These are phyloP conservation scores for Suillus subluteus DNA, from an alignment of 768 basidiomycete species.

Conservation along the genomic window DNA sequence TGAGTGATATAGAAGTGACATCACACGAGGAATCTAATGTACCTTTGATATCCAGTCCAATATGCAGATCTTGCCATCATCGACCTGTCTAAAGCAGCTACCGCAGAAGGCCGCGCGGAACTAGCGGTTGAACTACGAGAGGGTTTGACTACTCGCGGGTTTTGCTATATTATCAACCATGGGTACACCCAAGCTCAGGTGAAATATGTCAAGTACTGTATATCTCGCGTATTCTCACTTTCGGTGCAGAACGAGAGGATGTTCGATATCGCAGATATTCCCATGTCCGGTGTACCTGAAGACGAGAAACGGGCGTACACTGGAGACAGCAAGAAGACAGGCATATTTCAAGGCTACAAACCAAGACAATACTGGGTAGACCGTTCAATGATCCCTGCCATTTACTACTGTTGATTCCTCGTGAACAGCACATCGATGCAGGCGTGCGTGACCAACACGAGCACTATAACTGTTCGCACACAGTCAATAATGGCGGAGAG, in stretches of 20 bases:
- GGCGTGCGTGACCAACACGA: constrained; percentile 69
- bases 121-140: constrained; percentile 43
- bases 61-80: constrained; percentile 52
- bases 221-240: neutral
- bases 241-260: constrained; percentile 44
- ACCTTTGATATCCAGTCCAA: constrained; percentile 34
- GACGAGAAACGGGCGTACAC: constrained; percentile 48
- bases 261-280: constrained; percentile 52
- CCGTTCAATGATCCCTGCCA: neutral
- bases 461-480: constrained; percentile 55
- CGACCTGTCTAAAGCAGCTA: constrained; percentile 46
- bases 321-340: constrained; percentile 45
- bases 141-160: constrained; percentile 44
- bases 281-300: constrained; percentile 43
- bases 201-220: neutral
- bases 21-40: constrained; percentile 18
- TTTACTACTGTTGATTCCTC: neutral
- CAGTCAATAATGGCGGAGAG: neutral
- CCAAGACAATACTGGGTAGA: constrained; percentile 51
- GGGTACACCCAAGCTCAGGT: constrained; percentile 43
- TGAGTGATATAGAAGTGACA: neutral
- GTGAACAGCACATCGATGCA: constrained; percentile 56
- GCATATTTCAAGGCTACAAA: constrained; percentile 59
- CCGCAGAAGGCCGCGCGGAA: constrained; percentile 39
- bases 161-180: constrained; percentile 40